A percentile compares a stretch with the other conserved stretches of the same genome.
phyloP scores from a whole-genome alignment of 495 filamentous ascomycete species.

The Darksidea phi region DNA sequence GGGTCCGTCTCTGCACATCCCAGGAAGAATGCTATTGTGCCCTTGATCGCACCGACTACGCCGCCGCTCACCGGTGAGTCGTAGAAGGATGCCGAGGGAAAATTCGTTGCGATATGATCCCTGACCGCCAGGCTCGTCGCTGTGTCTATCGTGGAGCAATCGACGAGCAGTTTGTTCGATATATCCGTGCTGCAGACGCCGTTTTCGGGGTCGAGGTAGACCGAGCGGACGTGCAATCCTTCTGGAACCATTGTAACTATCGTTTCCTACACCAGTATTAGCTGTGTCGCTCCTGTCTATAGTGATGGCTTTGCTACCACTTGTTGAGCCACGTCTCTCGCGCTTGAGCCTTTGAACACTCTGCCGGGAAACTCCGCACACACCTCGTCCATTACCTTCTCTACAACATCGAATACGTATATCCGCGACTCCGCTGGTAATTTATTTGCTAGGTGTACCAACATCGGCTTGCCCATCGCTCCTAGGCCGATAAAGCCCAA shows the following conservation, averaged over 20 bases:
- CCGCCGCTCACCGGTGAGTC: conserved; percentile 51
- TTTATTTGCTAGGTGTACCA: conserved; percentile 45
- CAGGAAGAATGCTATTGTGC: conserved; percentile 52
- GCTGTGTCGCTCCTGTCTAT: neutral
- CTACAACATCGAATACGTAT: conserved; percentile 47
- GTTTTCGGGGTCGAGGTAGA: conserved; percentile 42
- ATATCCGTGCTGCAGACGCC: conserved; percentile 43
- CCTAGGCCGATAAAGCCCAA: conserved; percentile 53
- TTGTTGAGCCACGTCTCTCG: conserved; percentile 48
- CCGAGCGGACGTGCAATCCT: conserved; percentile 43
- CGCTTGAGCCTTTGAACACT: conserved; percentile 35
- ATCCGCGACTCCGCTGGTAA: conserved; percentile 37
- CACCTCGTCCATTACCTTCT: conserved; percentile 41
- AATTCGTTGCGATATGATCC: conserved; percentile 36
- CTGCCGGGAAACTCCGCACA: conserved; percentile 36
- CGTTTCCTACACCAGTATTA: conserved; percentile 33
- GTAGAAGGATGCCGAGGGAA: conserved; percentile 44
- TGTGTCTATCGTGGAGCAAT: conserved; percentile 51
- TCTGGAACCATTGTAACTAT: conserved; percentile 46
- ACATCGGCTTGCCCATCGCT: conserved; percentile 52
- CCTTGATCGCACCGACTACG: conserved; percentile 49
- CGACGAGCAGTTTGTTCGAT: conserved; percentile 43
- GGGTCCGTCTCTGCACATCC: conserved; percentile 44
- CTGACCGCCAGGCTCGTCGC: conserved; percentile 45
- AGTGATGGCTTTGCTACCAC: conserved; percentile 39